Conservation (phyloP, 495 filamentous ascomycete species). For the Sordaria brevicollis region DNA sequence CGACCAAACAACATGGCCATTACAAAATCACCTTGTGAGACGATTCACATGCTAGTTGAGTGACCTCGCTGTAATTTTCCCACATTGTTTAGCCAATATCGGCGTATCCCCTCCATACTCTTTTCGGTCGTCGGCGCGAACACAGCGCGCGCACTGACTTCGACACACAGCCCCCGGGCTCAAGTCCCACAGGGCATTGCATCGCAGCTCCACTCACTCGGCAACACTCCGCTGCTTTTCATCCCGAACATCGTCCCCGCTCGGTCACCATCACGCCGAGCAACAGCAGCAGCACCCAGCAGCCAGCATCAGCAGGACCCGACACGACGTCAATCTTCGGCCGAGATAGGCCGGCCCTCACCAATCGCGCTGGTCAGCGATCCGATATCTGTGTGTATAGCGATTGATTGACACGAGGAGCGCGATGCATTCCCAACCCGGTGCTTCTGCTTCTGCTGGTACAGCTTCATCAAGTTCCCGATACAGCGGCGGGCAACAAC, state of each 20-base stretch:
- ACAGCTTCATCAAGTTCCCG: not conserved
- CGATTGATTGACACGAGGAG: too few species aligned
- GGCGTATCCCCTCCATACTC: too few species aligned
- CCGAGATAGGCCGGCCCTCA: not conserved
- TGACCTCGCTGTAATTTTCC: too few species aligned
- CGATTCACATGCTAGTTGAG: too few species aligned
- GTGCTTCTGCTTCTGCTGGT: not conserved
- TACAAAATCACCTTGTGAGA: too few species aligned
- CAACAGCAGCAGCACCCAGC: not conserved
- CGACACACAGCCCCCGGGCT: not conserved
- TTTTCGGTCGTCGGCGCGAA: too few species aligned
- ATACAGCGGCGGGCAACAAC: slow-evolving; percentile 10
- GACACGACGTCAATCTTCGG: not conserved
- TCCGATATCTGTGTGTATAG: too few species aligned
- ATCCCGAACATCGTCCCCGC: not conserved
- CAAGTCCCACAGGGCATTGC: not conserved
- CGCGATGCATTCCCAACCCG: slow-evolving; percentile 18
- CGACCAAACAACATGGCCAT: too few species aligned
- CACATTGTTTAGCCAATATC: too few species aligned
- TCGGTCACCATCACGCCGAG: not conserved
- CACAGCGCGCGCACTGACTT: not conserved
- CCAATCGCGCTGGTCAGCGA: not conserved
- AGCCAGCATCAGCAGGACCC: too few species aligned
- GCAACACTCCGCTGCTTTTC: not conserved
- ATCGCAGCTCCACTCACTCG: not conserved